phyloP scores from a whole-genome alignment of 257 asterid genomes.

The Nicotiana tabacum region DNA sequence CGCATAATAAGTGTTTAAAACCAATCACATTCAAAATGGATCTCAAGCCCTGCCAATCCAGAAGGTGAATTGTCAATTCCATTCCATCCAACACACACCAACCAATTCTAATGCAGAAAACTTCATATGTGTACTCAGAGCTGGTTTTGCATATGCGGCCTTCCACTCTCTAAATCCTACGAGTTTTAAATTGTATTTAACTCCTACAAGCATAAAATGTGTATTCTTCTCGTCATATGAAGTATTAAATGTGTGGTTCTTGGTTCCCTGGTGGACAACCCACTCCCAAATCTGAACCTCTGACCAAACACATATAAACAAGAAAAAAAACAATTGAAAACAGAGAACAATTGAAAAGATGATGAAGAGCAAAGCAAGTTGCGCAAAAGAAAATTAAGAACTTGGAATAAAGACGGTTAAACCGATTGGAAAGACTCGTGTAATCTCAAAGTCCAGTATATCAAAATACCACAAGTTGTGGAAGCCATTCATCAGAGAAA shows the following conservation, averaged over 20 bases:
- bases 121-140: neutral
- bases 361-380: neutral
- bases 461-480: neutral
- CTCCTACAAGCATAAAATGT: too few species aligned
- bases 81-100: neutral
- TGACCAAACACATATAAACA: neutral
- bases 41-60: neutral
- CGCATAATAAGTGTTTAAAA: neutral
- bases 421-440: neutral
- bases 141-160: neutral
- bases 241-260: neutral
- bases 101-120: neutral
- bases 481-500: neutral
- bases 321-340: neutral
- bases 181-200: neutral
- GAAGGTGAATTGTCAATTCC: neutral
- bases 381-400: neutral
- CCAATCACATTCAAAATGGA: conserved; percentile 2
- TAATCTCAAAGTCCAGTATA: neutral
- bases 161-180: neutral
- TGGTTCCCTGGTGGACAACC: neutral
- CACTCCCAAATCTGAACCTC: neutral
- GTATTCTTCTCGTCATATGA: neutral
- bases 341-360: neutral
- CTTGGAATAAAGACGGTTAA: neutral